A percentile compares a stretch with the other conserved stretches of the same genome.
Evolutionary conservation across 805 yeast genomes (phyloP).

Genomic region (Jamesozyma spencerorum): DNA sequence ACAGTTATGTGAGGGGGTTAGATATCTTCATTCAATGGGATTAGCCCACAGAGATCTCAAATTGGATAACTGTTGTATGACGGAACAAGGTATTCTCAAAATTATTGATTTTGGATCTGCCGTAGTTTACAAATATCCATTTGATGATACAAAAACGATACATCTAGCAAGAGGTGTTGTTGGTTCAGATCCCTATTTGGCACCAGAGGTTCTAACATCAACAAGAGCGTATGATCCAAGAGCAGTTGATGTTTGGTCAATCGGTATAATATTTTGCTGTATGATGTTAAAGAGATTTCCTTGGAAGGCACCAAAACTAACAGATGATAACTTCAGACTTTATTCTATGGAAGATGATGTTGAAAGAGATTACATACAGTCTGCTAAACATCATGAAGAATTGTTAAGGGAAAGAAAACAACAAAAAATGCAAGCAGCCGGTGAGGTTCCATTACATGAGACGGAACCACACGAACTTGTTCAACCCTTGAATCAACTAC

Average conservation of each 20-base stretch:
- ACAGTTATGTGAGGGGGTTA: conserved; percentile 65
- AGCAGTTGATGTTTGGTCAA: conserved; percentile 75
- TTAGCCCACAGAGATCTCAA: conserved; percentile 77
- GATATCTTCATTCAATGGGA: conserved; percentile 67
- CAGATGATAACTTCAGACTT: conserved; percentile 62
- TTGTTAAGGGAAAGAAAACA: conserved; percentile 41
- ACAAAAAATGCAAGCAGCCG: too few relatives aligned
- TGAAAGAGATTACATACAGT: conserved; percentile 64
- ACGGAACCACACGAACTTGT: too few relatives aligned
- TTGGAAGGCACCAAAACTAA: conserved; percentile 64
- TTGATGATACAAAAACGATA: conserved; percentile 43
- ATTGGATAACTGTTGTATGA: conserved; percentile 74
- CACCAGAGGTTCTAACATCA: conserved; percentile 63
- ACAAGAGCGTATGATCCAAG: conserved; percentile 58
- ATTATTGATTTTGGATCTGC: conserved; percentile 81
- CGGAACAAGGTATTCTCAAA: conserved; percentile 62
- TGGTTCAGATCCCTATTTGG: conserved; percentile 80
- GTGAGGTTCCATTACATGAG: too few relatives aligned
- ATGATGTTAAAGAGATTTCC: conserved; percentile 81
- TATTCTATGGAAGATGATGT: conserved; percentile 61
- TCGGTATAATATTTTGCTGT: conserved; percentile 78
- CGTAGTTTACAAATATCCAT: conserved; percentile 72
- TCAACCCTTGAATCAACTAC: too few relatives aligned
- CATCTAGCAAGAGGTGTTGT: conserved; percentile 61
- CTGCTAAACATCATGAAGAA: conserved; percentile 64